phyloP scores from a whole-genome alignment of 805 yeast species.

The Saturnispora silvae region DNA sequence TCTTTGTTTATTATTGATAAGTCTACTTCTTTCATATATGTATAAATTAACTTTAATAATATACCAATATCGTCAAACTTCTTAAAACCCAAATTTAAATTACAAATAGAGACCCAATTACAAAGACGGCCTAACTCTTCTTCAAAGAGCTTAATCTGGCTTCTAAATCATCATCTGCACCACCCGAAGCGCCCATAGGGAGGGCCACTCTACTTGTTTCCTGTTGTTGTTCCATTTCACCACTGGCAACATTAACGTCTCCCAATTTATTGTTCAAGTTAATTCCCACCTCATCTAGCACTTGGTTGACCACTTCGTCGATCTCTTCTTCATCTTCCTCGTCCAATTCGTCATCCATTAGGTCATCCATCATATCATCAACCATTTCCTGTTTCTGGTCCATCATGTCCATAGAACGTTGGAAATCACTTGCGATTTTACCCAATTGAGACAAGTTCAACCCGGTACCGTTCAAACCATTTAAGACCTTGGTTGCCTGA shows the following conservation, averaged over 20 bases:
- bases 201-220: constrained; percentile 5
- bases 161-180: constrained; percentile 75
- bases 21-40: too few species aligned
- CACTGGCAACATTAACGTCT: constrained; percentile 9
- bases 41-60: too few species aligned
- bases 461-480: constrained; percentile 68
- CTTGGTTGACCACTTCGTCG: constrained; percentile 84
- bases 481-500: constrained; percentile 78
- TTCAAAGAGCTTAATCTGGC: constrained; percentile 79
- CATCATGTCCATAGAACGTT: constrained; percentile 89
- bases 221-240: constrained; percentile 27
- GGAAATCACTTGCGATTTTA: constrained; percentile 90
- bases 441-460: constrained; percentile 88
- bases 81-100: too few species aligned
- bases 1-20: too few species aligned
- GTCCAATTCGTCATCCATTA: constrained; percentile 83
- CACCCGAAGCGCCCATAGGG: constrained; percentile 30
- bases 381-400: constrained; percentile 98
- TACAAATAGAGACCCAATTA: neutral
- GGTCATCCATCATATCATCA: constrained; percentile 96
- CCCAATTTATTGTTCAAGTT: constrained; percentile 48
- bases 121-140: constrained; percentile 26
- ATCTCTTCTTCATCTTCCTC: constrained; percentile 76
- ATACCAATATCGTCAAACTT: too few species aligned
- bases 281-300: constrained; percentile 92